Conservation (phyloP, 2,329 filamentous ascomycete species). For the Dothidotthia symphoricarpi region DNA sequence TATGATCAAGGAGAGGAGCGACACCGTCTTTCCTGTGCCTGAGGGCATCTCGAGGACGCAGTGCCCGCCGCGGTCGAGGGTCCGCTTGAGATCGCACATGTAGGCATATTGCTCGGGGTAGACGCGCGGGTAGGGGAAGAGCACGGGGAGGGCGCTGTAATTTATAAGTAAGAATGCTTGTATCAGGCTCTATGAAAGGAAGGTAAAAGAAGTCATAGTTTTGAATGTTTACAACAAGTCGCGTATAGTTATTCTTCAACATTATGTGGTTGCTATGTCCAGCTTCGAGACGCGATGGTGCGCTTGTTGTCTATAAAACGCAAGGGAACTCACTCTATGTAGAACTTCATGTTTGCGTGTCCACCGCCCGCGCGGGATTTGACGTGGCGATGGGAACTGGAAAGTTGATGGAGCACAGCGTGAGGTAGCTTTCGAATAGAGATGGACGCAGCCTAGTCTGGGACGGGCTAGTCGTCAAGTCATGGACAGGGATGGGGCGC, state of each 20-base stretch:
- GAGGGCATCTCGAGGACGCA: constrained; percentile 99
- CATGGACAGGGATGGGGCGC: too few species aligned
- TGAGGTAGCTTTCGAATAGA: too few species aligned
- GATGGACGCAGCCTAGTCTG: too few species aligned
- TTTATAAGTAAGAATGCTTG: constrained; percentile 1
- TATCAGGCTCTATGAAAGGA: too few species aligned
- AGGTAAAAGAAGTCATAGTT: too few species aligned
- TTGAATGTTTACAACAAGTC: too few species aligned
- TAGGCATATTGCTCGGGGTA: constrained; percentile 63
- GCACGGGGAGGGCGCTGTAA: constrained; percentile 63
- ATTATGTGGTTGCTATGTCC: too few species aligned
- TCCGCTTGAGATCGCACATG: constrained; percentile 84
- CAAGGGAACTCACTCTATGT: constrained; percentile 63
- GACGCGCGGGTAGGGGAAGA: constrained; percentile 73
- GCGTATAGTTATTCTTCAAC: too few species aligned
- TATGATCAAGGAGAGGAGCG: constrained; percentile 88
- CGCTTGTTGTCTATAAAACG: not conserved
- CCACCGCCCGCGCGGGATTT: constrained; percentile 18
- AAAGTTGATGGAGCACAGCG: not conserved
- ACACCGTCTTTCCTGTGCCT: constrained; percentile 96
- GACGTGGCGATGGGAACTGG: constrained; percentile 20
- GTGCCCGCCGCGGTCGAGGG: constrained; percentile 89
- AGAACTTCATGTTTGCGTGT: constrained; percentile 66
- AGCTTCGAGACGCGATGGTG: too few species aligned
- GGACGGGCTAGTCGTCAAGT: too few species aligned